Evolutionary conservation across 352 stramenopile species (phyloP).

Genomic region (Phytophthora uliginosa): DNA sequence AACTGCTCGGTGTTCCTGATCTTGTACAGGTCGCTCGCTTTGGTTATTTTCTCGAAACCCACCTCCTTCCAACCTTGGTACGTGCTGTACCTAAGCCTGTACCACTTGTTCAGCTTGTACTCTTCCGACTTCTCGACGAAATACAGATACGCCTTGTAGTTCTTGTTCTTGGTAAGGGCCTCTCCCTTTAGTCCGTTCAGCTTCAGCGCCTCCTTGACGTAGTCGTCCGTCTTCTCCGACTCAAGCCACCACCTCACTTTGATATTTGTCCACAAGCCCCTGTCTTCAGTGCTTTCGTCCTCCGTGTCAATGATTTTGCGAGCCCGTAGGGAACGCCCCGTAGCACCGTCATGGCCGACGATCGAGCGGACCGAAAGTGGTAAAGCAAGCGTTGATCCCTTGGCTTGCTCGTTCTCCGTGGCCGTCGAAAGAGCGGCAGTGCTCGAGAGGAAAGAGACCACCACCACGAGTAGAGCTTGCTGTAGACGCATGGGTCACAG

Average conservation of each 20-base stretch:
- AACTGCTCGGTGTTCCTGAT: background rate
- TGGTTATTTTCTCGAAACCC: background rate
- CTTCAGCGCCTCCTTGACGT: background rate
- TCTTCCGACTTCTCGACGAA: conserved; percentile 4
- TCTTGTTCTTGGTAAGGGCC: background rate
- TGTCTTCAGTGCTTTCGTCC: background rate
- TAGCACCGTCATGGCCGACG: background rate
- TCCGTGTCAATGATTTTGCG: background rate
- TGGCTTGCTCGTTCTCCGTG: background rate
- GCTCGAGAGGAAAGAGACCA: background rate
- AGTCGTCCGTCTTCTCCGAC: background rate
- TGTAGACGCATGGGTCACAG: background rate
- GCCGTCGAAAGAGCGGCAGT: background rate
- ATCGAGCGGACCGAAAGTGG: background rate
- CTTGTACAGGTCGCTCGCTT: background rate
- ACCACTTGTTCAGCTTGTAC: background rate
- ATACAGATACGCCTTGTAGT: conserved; percentile 2
- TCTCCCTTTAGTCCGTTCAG: background rate
- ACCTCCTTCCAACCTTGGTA: background rate
- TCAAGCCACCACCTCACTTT: conserved; percentile 5
- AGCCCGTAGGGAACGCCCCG: background rate
- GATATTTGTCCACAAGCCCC: background rate
- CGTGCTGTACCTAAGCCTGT: background rate
- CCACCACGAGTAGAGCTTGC: background rate
- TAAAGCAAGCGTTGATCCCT: background rate